Percentiles rank a stretch among this genome's conserved stretches.
phyloP scores from a whole-genome alignment of 2,329 filamentous ascomycete genomes.

The Esteya vermicola region DNA sequence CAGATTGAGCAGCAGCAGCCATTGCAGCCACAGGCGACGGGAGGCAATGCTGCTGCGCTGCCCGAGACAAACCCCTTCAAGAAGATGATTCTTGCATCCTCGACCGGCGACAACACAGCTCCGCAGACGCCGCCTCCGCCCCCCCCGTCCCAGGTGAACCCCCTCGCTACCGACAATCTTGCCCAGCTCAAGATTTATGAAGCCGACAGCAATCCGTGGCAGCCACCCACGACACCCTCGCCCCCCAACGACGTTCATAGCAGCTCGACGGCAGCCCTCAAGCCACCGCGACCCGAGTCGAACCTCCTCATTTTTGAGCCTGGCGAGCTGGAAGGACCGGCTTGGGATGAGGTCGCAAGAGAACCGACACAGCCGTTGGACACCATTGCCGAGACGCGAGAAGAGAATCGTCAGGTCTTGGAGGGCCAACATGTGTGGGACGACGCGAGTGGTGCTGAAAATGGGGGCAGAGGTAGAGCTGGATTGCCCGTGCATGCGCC shows the following conservation, averaged over 20 bases:
- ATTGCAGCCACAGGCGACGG: not conserved
- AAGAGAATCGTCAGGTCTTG: conserved; percentile 16
- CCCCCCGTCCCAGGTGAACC: no score
- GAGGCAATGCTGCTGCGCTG: conserved; percentile 4
- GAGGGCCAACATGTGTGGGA: conserved; percentile 36
- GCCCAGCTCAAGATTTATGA: no score
- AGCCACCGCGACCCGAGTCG: conserved; percentile 1
- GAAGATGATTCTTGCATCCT: conserved; percentile 23
- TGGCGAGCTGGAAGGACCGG: conserved; percentile 21
- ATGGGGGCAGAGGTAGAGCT: no score
- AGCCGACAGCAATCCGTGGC: no score
- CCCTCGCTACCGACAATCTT: no score
- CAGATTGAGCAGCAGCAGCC: no score
- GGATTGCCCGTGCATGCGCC: conserved; percentile 13
- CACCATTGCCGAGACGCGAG: conserved; percentile 7
- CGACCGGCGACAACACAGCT: not conserved
- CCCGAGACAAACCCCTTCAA: conserved; percentile 40
- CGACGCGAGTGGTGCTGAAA: no score
- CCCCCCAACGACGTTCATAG: no score
- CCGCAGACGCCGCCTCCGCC: conserved; percentile 6
- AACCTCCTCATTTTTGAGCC: conserved; percentile 17
- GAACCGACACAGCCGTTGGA: conserved; percentile 12
- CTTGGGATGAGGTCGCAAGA: conserved; percentile 23
- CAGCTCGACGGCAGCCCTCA: conserved; percentile 19
- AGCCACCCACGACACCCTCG: no score